Base-by-base conservation (phyloP, 352 stramenopile genomes). In the Phytophthora multivora region DNA sequence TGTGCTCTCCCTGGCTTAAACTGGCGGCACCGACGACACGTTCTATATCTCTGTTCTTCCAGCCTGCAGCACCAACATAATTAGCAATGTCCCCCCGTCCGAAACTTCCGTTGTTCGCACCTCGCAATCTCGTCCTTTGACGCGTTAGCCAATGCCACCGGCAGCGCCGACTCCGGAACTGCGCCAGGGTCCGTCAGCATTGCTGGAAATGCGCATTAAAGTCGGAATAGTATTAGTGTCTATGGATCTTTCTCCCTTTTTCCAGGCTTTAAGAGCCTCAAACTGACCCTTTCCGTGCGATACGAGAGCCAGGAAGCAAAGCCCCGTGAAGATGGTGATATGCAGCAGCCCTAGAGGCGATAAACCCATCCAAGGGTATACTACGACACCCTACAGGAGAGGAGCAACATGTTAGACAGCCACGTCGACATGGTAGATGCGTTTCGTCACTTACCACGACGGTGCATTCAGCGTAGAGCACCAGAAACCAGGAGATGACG, bases 121-220 rank as follows among this genome's bases (percentile, higher is more conserved):
- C 83, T 65, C 16, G 69, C 42, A 23, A 93, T 77, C 40, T 96
- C 85, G 41, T 94, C 85, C 57, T 91, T 93, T 2, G 84, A 78
- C 15, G 79, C 79, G 50, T 93, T 74, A 16, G 84, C 78, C 19
- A 95, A 68, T 21, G 81, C 83, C 6, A 92, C 54, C 8, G 97
- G 97, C 41, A 95, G 73, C 2, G 97, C 97, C 60, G 97, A 91
- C 33, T 96, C 92, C 2, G 96, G 97, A 1, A 99, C 97, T 45
- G 96, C 95, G 33, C 98, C 98, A 5, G 98, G 98, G 75, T 99
- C 95, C 13, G 96, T 99, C 30, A 98, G 89, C 98, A 99, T 99
- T 12, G 97, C 96, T 91, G 19, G 2, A 55, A 23, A 26, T 19
- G 21, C 18, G 25, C 43, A 71, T 8, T 26, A 38, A 26, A 36